Percentiles rank a stretch among this genome's conserved stretches.
These are phyloP conservation scores for Penicillium canariense DNA, from an alignment of 495 filamentous ascomycete species.

Conservation along the genomic window DNA sequence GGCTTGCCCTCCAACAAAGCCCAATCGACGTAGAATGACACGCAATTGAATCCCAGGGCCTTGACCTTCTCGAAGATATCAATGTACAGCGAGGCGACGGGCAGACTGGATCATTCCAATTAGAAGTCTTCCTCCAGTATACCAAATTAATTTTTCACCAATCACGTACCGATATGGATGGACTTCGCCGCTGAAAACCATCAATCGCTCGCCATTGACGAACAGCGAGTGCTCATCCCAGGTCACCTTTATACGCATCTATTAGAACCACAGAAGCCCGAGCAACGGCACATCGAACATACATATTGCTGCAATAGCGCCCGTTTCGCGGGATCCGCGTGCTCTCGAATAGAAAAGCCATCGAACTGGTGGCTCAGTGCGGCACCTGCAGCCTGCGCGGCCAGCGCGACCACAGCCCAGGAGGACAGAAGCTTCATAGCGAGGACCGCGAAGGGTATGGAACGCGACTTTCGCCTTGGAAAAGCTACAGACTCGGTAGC, in stretches of 20 bases:
- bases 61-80: conserved; percentile 81
- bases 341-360: conserved; percentile 38
- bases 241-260: conserved; percentile 48
- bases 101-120: conserved; percentile 48
- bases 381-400: conserved; percentile 37
- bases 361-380: conserved; percentile 36
- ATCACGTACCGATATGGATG: conserved; percentile 59
- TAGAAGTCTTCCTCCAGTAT: background rate
- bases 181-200: conserved; percentile 72
- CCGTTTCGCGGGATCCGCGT: conserved; percentile 35
- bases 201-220: conserved; percentile 65
- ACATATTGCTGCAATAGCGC: conserved; percentile 41
- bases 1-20: conserved; percentile 74
- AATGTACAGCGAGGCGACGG: conserved; percentile 67
- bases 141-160: background rate
- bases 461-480: background rate
- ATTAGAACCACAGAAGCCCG: background rate
- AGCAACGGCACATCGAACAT: conserved; percentile 1
- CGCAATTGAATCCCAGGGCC: conserved; percentile 71
- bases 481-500: background rate
- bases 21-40: conserved; percentile 77
- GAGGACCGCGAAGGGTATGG: background rate
- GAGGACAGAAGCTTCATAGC: conserved; percentile 36
- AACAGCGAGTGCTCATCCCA: conserved; percentile 76
- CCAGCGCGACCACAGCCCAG: conserved; percentile 33